A percentile compares a stretch with the other conserved stretches of the same genome.
These are phyloP conservation scores for Blastobotrys arbuscula DNA, from an alignment of 1,139 yeast genomes.

Conservation along the genomic window DNA sequence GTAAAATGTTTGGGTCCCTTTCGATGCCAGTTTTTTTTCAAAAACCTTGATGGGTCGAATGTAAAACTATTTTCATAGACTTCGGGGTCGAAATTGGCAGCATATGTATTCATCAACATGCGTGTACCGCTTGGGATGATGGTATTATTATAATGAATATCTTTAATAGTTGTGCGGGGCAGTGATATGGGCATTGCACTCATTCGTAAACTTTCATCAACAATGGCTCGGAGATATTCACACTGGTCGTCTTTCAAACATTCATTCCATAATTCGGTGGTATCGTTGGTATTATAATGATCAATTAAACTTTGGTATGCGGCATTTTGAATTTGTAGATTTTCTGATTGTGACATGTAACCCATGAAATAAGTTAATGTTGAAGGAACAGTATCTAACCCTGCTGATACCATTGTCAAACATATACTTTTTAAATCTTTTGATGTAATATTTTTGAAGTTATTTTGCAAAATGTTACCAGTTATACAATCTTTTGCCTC, in stretches of 20 bases:
- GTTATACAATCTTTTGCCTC: slow-evolving; percentile 40
- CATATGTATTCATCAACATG: slow-evolving; percentile 60
- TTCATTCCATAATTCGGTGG: slow-evolving; percentile 42
- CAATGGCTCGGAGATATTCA: slow-evolving; percentile 50
- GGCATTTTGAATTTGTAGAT: slow-evolving; percentile 41
- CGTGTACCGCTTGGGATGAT: slow-evolving; percentile 52
- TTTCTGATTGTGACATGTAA: slow-evolving; percentile 50
- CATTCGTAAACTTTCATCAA: slow-evolving; percentile 59
- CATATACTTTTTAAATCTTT: slow-evolving; percentile 58
- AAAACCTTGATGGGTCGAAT: slow-evolving; percentile 58
- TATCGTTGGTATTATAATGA: slow-evolving; percentile 27
- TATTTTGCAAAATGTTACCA: slow-evolving; percentile 38
- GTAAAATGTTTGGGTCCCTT: slow-evolving; percentile 45
- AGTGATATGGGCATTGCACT: slow-evolving; percentile 64
- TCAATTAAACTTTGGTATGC: slow-evolving; percentile 39
- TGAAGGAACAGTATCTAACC: slow-evolving; percentile 66
- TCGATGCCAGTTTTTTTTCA: slow-evolving; percentile 26
- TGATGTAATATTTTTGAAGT: slow-evolving; percentile 27
- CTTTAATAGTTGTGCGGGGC: slow-evolving; percentile 55
- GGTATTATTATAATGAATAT: slow-evolving; percentile 38
- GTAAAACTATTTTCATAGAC: slow-evolving; percentile 43
- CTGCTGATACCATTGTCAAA: slow-evolving; percentile 74
- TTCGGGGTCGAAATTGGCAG: slow-evolving; percentile 59
- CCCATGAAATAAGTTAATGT: slow-evolving; percentile 59
- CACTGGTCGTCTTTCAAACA: slow-evolving; percentile 39